Evolutionary conservation across 2,329 filamentous ascomycete species (phyloP).

Genomic region (Colletotrichum eremochloae): DNA sequence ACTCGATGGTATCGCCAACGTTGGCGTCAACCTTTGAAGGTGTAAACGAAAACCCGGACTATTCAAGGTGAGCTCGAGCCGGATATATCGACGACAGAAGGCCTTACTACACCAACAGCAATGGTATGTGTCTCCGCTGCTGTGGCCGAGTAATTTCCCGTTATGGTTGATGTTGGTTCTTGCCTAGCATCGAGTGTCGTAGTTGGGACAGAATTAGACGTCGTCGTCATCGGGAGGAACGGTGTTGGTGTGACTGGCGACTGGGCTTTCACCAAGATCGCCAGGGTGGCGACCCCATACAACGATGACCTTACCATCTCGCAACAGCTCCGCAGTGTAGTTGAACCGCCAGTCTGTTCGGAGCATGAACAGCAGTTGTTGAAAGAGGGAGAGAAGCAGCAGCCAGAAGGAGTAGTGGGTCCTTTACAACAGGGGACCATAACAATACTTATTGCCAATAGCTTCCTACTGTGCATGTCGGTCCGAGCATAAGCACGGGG

Average conservation of each 20-base stretch:
- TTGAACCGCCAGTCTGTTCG: background rate
- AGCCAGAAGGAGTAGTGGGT: background rate
- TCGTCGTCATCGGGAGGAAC: conserved; percentile 12
- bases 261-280: conserved; percentile 22
- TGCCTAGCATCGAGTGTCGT: background rate
- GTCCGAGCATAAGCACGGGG: conserved; percentile 25
- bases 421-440: background rate
- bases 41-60: conserved; percentile 51
- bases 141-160: background rate
- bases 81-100: background rate
- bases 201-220: background rate
- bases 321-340: background rate
- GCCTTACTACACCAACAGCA: conserved; percentile 40
- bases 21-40: conserved; percentile 50
- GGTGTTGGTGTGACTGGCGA: conserved; percentile 22
- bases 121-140: conserved; percentile 32
- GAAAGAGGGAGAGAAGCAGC: background rate
- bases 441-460: conserved; percentile 33
- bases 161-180: background rate
- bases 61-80: background rate
- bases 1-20: conserved; percentile 66
- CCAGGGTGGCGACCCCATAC: conserved; percentile 15
- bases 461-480: background rate
- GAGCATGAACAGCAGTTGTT: conserved; percentile 2
- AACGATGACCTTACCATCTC: conserved; percentile 16